These are phyloP conservation scores for Huntiella bhutanensis DNA, from an alignment of 2,329 filamentous ascomycete species.

Conservation along the genomic window DNA sequence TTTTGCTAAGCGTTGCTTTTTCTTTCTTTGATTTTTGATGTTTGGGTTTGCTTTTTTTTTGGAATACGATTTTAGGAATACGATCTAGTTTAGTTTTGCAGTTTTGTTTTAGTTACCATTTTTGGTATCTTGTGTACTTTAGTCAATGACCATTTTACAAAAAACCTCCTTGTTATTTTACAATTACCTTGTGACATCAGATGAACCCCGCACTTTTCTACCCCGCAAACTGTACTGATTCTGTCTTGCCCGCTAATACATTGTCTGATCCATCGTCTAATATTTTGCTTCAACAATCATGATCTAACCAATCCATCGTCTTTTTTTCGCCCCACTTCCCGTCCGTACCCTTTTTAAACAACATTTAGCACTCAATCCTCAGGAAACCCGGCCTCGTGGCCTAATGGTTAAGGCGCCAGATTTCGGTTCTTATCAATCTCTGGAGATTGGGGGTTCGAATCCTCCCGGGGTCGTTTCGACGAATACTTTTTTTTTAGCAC, in stretches of 20 bases:
- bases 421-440: conserved; percentile 10
- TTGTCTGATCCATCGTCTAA: no score
- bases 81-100: background rate
- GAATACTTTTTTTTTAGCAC: no score
- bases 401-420: conserved; percentile 12
- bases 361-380: background rate
- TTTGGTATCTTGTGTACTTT: background rate
- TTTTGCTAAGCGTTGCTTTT: background rate
- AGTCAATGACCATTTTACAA: background rate
- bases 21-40: background rate
- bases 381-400: conserved; percentile 10
- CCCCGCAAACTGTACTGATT: no score
- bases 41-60: background rate
- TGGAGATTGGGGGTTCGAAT: conserved; percentile 12
- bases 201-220: no score
- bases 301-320: background rate
- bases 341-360: background rate
- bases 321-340: background rate
- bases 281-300: background rate
- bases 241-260: no score
- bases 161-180: no score
- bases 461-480: conserved; percentile 9
- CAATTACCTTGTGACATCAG: no score
- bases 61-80: background rate
- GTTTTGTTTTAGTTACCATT: background rate